Conservation (phyloP, 2,329 filamentous ascomycete genomes). For the Neurospora crassa region DNA sequence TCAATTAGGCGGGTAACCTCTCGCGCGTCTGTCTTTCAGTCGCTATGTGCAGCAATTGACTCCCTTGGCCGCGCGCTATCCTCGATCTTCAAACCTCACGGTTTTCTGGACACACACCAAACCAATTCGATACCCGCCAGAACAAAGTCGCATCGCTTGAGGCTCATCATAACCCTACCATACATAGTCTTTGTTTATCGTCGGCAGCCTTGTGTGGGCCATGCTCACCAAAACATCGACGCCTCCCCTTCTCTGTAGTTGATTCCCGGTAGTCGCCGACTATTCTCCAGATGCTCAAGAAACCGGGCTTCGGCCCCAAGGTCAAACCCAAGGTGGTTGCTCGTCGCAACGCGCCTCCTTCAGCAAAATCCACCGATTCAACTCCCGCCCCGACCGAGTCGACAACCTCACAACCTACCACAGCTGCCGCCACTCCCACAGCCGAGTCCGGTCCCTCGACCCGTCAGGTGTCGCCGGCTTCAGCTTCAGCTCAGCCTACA, state of each 20-base stretch:
- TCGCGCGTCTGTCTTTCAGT: neutral
- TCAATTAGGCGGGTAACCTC: neutral
- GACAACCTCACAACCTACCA: conserved; percentile 11
- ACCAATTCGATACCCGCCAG: neutral
- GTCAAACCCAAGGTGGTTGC: conserved; percentile 37
- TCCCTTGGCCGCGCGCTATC: neutral
- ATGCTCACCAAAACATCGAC: neutral
- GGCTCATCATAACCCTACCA: neutral
- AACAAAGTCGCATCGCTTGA: neutral
- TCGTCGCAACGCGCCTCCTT: conserved; percentile 41
- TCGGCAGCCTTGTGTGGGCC: neutral
- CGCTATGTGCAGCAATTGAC: too few relatives aligned
- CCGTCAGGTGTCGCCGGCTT: neutral
- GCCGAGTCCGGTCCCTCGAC: conserved; percentile 3
- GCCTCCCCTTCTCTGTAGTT: neutral
- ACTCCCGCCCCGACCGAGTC: conserved; percentile 15
- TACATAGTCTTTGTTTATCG: neutral
- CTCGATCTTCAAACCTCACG: neutral
- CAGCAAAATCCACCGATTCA: conserved; percentile 26
- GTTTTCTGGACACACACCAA: neutral
- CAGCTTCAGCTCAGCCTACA: neutral
- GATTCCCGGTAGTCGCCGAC: neutral
- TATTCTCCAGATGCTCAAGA: conserved; percentile 42
- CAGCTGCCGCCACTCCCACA: conserved; percentile 11
- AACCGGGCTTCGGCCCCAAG: conserved; percentile 60